A percentile compares a stretch with the other conserved stretches of the same genome.
Conservation (phyloP, 2,329 filamentous ascomycete genomes). For the Xylariales sp. region DNA sequence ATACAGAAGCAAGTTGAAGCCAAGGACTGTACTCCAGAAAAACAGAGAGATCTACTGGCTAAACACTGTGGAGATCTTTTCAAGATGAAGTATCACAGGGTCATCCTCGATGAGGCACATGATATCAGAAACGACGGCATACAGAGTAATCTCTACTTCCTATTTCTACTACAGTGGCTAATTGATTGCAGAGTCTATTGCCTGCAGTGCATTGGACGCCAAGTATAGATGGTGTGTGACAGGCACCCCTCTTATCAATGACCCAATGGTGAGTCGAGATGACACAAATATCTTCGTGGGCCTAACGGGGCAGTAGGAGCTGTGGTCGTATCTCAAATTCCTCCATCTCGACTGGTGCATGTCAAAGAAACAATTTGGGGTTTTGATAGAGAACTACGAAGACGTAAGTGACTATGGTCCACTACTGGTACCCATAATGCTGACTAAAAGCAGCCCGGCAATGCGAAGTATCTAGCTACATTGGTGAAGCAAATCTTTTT, state of each 20-base stretch:
- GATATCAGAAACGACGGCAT: neutral
- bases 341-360: neutral
- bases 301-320: too few relatives aligned
- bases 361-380: neutral
- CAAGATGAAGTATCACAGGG: constrained; percentile 5
- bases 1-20: neutral
- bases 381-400: neutral
- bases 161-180: too few relatives aligned
- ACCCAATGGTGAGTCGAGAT: neutral
- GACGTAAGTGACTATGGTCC: neutral
- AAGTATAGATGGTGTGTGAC: constrained; percentile 3
- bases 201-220: neutral
- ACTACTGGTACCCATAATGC: too few relatives aligned
- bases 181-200: constrained; percentile 1
- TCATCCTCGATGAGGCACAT: constrained; percentile 8
- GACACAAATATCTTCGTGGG: too few relatives aligned
- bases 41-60: neutral
- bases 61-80: neutral
- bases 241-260: constrained; percentile 5
- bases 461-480: too few relatives aligned
- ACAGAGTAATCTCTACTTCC: neutral
- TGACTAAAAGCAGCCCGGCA: too few relatives aligned
- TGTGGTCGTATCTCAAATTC: constrained; percentile 2
- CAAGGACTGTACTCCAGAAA: neutral
- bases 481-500: neutral